A percentile compares a stretch with the other conserved stretches of the same genome.
Evolutionary conservation across 75 land plant genomes (phyloP).

Genomic region (Cupressus sempervirens): DNA sequence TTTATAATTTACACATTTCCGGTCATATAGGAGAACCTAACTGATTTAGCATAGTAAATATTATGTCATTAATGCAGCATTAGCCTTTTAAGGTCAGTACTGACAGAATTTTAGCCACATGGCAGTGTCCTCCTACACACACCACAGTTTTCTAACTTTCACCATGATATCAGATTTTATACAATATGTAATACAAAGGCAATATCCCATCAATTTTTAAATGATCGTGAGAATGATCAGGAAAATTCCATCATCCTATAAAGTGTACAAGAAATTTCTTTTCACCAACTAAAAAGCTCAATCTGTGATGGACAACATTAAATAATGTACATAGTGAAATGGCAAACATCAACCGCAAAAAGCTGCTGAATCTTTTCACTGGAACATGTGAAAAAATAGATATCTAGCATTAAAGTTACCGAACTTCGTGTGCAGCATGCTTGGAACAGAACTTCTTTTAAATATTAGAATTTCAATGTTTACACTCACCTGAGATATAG

Average conservation of each 20-base stretch:
- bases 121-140: background rate
- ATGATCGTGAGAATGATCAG: background rate
- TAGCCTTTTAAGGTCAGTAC: background rate
- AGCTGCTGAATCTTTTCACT: background rate
- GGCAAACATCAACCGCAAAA: background rate
- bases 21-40: background rate
- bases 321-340: background rate
- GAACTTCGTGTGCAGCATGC: background rate
- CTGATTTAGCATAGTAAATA: background rate
- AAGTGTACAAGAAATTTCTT: background rate
- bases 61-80: background rate
- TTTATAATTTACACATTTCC: background rate
- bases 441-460: background rate
- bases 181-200: background rate
- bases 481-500: constrained; percentile 2
- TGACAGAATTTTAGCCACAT: background rate
- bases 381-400: background rate
- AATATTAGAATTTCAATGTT: background rate
- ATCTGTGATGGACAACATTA: background rate
- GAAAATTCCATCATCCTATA: background rate
- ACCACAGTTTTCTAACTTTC: background rate
- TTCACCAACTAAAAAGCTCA: background rate
- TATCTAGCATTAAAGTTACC: too few relatives aligned
- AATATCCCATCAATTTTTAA: background rate
- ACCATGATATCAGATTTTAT: background rate